Evolutionary conservation across 2,329 filamentous ascomycete species (phyloP).

Genomic region (Curvularia sp.): DNA sequence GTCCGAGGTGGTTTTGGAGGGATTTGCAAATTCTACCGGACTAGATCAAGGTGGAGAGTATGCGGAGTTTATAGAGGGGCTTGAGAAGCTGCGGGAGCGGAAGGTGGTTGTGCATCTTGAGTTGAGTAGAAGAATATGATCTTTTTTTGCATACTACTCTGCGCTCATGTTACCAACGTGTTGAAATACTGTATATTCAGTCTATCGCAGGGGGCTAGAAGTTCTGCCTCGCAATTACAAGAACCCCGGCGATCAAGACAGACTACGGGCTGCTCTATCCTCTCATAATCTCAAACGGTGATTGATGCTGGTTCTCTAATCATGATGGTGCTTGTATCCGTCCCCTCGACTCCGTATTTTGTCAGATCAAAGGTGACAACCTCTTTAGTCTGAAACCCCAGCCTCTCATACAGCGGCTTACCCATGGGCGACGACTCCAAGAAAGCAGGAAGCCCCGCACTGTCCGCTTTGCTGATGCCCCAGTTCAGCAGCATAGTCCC

Average conservation of each 20-base stretch:
- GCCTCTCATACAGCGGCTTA: slow-evolving; percentile 50
- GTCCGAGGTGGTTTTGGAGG: slow-evolving; percentile 3
- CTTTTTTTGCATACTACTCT: background rate
- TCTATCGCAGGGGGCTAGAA: background rate
- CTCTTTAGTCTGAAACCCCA: slow-evolving; percentile 33
- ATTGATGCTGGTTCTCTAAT: slow-evolving; percentile 30
- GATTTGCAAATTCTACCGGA: background rate
- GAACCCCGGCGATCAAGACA: background rate
- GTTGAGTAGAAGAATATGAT: background rate
- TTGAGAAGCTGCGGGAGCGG: background rate
- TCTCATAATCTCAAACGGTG: background rate
- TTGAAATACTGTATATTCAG: background rate
- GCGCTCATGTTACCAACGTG: background rate
- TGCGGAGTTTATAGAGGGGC: slow-evolving; percentile 4
- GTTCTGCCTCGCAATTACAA: background rate
- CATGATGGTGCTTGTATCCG: slow-evolving; percentile 41
- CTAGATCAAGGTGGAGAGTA: background rate
- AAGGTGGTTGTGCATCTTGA: background rate
- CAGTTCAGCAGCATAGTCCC: slow-evolving; percentile 51
- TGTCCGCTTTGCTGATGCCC: slow-evolving; percentile 53
- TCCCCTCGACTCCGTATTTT: slow-evolving; percentile 41
- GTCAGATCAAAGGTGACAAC: slow-evolving; percentile 36
- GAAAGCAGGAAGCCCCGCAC: slow-evolving; percentile 50
- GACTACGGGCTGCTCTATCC: background rate
- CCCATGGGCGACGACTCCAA: slow-evolving; percentile 54